A percentile compares a stretch with the other conserved stretches of the same genome.
Conservation (phyloP, 2,329 filamentous ascomycete species). For the Apiospora koreana region DNA sequence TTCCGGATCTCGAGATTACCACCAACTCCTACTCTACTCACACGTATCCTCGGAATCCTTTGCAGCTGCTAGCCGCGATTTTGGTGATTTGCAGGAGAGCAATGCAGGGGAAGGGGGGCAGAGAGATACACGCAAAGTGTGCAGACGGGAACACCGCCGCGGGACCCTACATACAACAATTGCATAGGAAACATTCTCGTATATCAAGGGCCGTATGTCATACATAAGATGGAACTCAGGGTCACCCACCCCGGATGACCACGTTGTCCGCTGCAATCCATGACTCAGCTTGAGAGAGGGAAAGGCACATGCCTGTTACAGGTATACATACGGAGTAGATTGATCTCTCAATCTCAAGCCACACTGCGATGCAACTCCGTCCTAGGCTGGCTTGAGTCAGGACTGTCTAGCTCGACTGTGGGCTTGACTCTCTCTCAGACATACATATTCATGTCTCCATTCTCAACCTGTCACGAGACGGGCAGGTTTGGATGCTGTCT, state of each 20-base stretch:
- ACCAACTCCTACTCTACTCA: background rate
- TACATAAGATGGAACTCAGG: background rate
- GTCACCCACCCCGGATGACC: background rate
- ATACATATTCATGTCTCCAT: background rate
- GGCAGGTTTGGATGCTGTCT: background rate
- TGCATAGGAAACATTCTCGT: background rate
- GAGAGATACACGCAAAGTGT: background rate
- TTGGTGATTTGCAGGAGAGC: background rate
- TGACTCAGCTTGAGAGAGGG: background rate
- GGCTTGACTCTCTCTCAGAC: conserved; percentile 3
- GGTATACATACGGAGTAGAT: background rate
- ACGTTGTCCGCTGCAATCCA: background rate
- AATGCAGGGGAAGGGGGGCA: background rate
- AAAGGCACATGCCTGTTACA: background rate
- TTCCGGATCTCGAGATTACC: background rate
- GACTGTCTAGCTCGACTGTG: background rate
- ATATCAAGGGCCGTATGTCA: background rate
- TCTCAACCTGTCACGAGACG: background rate
- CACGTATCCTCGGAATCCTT: background rate
- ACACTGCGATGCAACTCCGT: background rate
- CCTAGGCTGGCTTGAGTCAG: background rate
- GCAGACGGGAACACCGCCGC: background rate
- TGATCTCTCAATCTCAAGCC: conserved; percentile 1
- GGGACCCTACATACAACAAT: conserved; percentile 4
- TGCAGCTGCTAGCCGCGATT: background rate